Conservation (phyloP, 129 eudicot species). For the Smallanthus sonchifolius region DNA sequence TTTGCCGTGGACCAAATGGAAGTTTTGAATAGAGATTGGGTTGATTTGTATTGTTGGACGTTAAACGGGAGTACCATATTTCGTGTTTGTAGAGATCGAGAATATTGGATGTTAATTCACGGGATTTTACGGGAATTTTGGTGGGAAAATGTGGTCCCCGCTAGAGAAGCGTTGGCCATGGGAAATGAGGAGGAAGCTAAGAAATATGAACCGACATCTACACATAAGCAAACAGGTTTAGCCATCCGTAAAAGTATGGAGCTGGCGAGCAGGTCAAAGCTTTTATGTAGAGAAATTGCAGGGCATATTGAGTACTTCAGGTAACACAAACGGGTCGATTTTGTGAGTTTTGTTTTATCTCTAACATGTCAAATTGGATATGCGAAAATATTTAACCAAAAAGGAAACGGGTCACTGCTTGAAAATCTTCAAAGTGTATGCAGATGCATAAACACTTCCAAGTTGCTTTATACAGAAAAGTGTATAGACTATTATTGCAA, state of each 20-base stretch:
- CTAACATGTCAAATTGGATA: neutral
- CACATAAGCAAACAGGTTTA: conserved; percentile 63
- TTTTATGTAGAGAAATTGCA: conserved; percentile 79
- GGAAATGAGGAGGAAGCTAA: conserved; percentile 66
- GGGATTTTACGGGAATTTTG: conserved; percentile 81
- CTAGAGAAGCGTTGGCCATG: conserved; percentile 60
- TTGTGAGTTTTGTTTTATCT: neutral
- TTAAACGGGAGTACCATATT: conserved; percentile 87
- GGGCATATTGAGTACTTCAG: conserved; percentile 64
- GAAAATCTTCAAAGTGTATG: neutral
- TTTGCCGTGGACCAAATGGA: conserved; percentile 91
- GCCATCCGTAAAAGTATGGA: conserved; percentile 54
- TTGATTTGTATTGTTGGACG: conserved; percentile 94
- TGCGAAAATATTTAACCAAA: neutral
- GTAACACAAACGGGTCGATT: conserved; percentile 13
- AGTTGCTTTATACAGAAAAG: neutral
- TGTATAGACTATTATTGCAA: neutral
- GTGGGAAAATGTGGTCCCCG: conserved; percentile 97
- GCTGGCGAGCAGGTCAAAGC: conserved; percentile 62
- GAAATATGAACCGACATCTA: conserved; percentile 54
- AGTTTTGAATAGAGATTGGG: conserved; percentile 93
- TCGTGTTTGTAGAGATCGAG: conserved; percentile 67
- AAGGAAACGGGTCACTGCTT: neutral
- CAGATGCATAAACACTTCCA: neutral
- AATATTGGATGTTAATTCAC: conserved; percentile 75